Evolutionary conservation across 805 yeast genomes (phyloP).

Genomic region (Alloascoidea hylecoeti): DNA sequence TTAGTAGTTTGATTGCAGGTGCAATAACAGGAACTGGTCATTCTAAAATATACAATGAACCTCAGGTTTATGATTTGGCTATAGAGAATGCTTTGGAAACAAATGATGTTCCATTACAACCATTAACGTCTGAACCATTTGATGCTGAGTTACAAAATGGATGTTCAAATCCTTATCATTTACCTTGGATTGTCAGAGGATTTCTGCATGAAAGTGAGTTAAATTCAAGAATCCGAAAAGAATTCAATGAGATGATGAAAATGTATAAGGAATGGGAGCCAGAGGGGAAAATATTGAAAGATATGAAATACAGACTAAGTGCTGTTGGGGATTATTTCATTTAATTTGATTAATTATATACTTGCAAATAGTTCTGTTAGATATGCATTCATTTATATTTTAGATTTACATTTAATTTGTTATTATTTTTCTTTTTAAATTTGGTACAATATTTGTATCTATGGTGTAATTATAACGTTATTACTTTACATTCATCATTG

Average conservation of each 20-base stretch:
- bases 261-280: conserved; percentile 72
- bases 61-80: conserved; percentile 61
- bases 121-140: conserved; percentile 4
- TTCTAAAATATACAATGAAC: conserved; percentile 59
- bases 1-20: conserved; percentile 56
- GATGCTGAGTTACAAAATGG: conserved; percentile 4
- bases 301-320: conserved; percentile 51
- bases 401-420: too few relatives aligned
- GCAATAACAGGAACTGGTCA: conserved; percentile 80
- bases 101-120: conserved; percentile 29
- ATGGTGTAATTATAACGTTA: too few relatives aligned
- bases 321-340: conserved; percentile 18
- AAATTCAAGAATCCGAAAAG: conserved; percentile 27
- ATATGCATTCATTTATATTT: too few relatives aligned
- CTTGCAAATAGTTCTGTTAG: too few relatives aligned
- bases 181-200: conserved; percentile 77
- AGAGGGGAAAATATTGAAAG: conserved; percentile 51
- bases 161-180: conserved; percentile 44
- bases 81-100: conserved; percentile 56
- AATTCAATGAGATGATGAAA: conserved; percentile 38
- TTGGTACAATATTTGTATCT: too few relatives aligned
- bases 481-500: too few relatives aligned
- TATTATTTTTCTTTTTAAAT: too few relatives aligned
- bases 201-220: conserved; percentile 36
- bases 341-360: too few relatives aligned